A percentile compares a stretch with the other conserved stretches of the same genome.
phyloP scores from a whole-genome alignment of 371 early-diverging fungal genomes.

The Globomyces sp. region DNA sequence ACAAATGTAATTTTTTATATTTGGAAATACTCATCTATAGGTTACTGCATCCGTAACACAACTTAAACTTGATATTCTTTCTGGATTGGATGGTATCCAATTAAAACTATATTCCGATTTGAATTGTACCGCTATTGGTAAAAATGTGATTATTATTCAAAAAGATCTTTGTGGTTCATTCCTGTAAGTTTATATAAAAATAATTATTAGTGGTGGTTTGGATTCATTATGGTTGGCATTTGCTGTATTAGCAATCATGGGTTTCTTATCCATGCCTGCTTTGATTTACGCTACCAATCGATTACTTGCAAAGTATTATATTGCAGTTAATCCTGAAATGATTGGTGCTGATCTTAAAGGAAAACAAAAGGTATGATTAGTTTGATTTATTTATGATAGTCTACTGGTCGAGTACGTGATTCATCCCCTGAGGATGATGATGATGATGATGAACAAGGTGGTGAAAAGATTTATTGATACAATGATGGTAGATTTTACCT shows the following conservation, averaged over 20 bases:
- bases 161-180: slow-evolving; percentile 9
- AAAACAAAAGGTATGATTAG: neutral
- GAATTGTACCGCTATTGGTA: neutral
- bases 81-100: slow-evolving; percentile 1
- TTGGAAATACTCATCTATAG: neutral
- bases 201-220: neutral
- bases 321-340: neutral
- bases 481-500: too few species aligned
- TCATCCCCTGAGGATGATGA: too few species aligned
- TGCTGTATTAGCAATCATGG: neutral
- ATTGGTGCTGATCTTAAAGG: neutral
- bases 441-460: too few species aligned
- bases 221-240: slow-evolving; percentile 5
- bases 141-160: neutral
- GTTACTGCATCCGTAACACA: neutral
- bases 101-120: neutral
- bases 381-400: neutral
- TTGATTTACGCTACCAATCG: slow-evolving; percentile 8
- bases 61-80: neutral
- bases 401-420: too few species aligned
- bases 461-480: too few species aligned
- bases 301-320: slow-evolving; percentile 6
- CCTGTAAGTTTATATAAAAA: neutral
- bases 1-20: slow-evolving; percentile 1
- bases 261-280: slow-evolving; percentile 6